Evolutionary conservation across 306 rosid species (phyloP).

Genomic region (Casuarina equisetifolia): DNA sequence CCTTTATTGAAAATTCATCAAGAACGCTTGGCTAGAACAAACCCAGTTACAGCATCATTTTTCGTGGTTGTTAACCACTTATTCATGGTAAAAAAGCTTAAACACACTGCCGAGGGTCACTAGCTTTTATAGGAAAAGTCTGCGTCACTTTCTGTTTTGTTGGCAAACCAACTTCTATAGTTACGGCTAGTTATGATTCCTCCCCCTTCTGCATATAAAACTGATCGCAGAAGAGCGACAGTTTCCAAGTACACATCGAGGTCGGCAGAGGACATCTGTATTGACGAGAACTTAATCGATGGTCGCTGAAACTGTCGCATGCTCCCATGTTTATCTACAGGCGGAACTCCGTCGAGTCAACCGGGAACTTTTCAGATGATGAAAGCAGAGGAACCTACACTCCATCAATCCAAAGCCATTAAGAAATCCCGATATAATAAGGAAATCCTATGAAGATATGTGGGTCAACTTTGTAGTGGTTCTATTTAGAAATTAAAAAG

Average conservation of each 20-base stretch:
- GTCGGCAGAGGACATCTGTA: background rate
- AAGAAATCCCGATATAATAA: background rate
- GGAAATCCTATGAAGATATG: too few species aligned
- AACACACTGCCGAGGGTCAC: too few species aligned
- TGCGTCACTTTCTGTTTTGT: background rate
- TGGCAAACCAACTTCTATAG: background rate
- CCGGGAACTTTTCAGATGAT: slow-evolving; percentile 35
- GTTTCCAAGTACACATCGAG: background rate
- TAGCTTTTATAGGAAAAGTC: too few species aligned
- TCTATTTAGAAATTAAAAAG: too few species aligned
- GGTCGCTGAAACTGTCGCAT: background rate
- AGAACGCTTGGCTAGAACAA: too few species aligned
- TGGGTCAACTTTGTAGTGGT: too few species aligned
- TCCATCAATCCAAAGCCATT: slow-evolving; percentile 13
- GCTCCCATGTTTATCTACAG: background rate
- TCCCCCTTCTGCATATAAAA: background rate
- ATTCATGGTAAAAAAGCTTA: too few species aligned
- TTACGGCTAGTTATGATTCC: background rate
- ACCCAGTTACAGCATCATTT: too few species aligned
- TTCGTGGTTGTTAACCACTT: too few species aligned
- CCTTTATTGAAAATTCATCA: too few species aligned
- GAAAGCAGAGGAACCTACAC: slow-evolving; percentile 66
- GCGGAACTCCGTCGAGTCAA: background rate
- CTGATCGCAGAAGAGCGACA: background rate
- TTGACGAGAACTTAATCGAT: background rate